Evolutionary conservation across 768 basidiomycete genomes (phyloP), one percentile per base, ranked within the genome.

Genomic region (Podaxis sp.): DNA sequence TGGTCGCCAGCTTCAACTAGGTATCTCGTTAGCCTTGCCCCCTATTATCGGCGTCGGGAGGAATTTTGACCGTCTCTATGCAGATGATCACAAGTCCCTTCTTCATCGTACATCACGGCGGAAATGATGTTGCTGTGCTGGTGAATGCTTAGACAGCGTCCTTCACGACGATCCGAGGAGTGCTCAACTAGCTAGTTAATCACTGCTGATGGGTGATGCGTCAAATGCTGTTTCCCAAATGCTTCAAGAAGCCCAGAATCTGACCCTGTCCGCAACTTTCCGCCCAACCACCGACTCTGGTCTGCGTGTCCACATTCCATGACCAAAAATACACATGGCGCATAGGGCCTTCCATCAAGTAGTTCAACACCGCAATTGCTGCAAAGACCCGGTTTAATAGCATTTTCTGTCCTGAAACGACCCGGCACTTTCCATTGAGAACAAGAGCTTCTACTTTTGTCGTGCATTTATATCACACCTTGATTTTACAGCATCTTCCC

Each of bases 291-390:
- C 0, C 47, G 23, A 48, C 47, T 48, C 47, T 21, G 47, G 47
- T 23, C 47, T 48, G 5, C 21, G 21, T 27, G 47, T 16, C 40
- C 32, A 28, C 9, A 25, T 40, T 37, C 32, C 35, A 13, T 27
- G n/a, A 38, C 11, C 2, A 25, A 4, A 58, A 50, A 38, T 23
- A 27, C 11, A 14, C 35, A 23, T n/a, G 14, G 21, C 35, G 14
- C 21, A 16, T 35, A 50, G 9, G 47, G 18, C 36, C 57, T 18
- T 14, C 57, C 18, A 13, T 50, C 11, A 58, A 71, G 65, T 10
- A 13, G 14, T 44, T 18, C 21, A 48, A 11, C 9, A 23, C 25
- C 27, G 10, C 23, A 44, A 18, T 18, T 44, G 42, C 42, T 44
- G 42, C 28, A 36, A 25, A 11, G 56, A 10, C 36, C 16, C 25